Evolutionary conservation across 768 basidiomycete species (phyloP), one percentile per base, ranked within the genome.

Genomic region (Daedaleopsis nitida): DNA sequence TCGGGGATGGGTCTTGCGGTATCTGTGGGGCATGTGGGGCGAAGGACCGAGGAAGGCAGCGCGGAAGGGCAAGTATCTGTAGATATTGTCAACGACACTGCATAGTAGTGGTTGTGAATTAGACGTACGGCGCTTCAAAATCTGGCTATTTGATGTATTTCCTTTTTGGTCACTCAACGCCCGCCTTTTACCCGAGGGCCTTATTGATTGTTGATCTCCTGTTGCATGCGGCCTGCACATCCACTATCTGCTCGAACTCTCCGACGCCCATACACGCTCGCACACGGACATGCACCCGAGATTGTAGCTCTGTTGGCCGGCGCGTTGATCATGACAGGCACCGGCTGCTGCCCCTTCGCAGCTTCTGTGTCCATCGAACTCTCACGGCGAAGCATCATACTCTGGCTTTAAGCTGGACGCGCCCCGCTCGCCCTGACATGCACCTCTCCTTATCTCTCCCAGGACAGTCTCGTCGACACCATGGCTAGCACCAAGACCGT

Each of bases 401-500:
- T 32, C 27, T 32, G 27, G 27, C 27, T 32, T 32, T 32, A 32
- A 32, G 27, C 27, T 32, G 27, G 27, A 3, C 27, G 27, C 7
- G 27, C 27, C 4, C 27, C 27, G 4, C 27, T 7, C 27, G 39
- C 39, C 39, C 39, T 11, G 5, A 42, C 10, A 12, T 13, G 39
- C 3, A 3, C 13, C 10, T 42, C 17, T 13, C 39, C 13, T 13
- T 13, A 12, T 42, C 39, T 42, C 17, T 42, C 39, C 39, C 27
- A 13, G 39, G 39, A 42, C 39, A 42, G 13, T 13, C 39, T 42
- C 11, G 39, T 42, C 17, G 39, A 13, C 13, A 11, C 17, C 39
- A 42, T 42, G 39, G 17, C 39, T 42, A 42, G 17, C 27, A 32
- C 4, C 39, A 42, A 42, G 39, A 63, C 63, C 37, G 79, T 90